A percentile compares a stretch with the other conserved stretches of the same genome.
phyloP scores from a whole-genome alignment of 495 filamentous ascomycete species.

The Xylaria grammica region DNA sequence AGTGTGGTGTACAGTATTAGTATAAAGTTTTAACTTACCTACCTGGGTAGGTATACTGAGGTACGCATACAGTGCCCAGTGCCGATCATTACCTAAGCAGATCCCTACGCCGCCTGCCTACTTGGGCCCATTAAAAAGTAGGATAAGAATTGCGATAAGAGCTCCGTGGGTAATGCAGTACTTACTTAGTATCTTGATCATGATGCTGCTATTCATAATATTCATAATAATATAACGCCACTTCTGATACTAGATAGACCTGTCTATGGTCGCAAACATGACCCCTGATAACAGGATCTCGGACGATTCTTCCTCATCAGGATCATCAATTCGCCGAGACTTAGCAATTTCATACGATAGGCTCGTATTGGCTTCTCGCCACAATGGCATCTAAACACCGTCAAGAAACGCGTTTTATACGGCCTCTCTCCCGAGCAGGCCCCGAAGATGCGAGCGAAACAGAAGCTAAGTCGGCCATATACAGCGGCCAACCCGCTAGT shows the following conservation, averaged over 20 bases:
- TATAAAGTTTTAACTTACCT: too few relatives aligned
- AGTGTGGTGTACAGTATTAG: too few relatives aligned
- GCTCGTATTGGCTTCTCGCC: neutral
- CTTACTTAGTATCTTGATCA: too few relatives aligned
- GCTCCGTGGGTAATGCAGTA: neutral
- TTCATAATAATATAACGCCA: neutral
- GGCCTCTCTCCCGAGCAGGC: conserved; percentile 7
- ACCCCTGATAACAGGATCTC: neutral
- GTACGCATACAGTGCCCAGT: too few relatives aligned
- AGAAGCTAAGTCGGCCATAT: conserved; percentile 11
- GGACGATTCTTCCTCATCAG: neutral
- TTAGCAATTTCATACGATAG: neutral
- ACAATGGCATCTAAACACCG: conserved; percentile 29
- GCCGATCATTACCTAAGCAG: too few relatives aligned
- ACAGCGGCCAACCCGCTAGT: neutral
- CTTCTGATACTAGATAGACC: neutral
- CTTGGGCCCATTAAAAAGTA: too few relatives aligned
- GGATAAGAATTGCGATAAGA: too few relatives aligned
- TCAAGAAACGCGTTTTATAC: conserved; percentile 18
- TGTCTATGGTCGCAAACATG: conserved; percentile 11
- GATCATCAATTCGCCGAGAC: neutral
- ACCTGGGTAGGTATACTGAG: too few relatives aligned
- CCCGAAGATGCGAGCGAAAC: conserved; percentile 13
- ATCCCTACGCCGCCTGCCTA: too few relatives aligned
- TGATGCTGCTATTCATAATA: too few relatives aligned